These are phyloP conservation scores for Pseudozyma tsukubaensis DNA, from an alignment of 1,284 basidiomycete genomes.

Conservation along the genomic window DNA sequence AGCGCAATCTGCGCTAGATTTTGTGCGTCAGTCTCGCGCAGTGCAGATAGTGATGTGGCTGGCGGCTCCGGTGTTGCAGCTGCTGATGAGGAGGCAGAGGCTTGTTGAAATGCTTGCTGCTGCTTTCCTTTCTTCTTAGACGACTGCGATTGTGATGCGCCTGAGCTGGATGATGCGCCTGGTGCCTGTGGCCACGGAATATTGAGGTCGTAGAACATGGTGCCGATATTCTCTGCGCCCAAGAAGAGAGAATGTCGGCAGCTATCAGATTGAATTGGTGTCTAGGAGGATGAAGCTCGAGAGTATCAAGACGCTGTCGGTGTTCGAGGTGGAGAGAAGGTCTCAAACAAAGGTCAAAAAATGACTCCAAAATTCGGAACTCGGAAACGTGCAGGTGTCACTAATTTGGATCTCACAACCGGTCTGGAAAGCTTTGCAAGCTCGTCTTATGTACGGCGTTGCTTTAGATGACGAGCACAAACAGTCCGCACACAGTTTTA, in stretches of 20 bases:
- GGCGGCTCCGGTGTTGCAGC: constrained; percentile 15
- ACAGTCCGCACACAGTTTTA: not conserved
- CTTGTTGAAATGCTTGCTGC: constrained; percentile 13
- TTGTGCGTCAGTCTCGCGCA: constrained; percentile 37
- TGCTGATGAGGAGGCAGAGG: constrained; percentile 18
- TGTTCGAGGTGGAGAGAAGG: constrained; percentile 7
- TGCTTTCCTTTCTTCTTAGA: constrained; percentile 51
- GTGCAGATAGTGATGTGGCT: constrained; percentile 12
- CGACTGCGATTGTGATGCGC: constrained; percentile 7
- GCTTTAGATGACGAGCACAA: too few species aligned
- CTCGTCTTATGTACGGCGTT: too few species aligned
- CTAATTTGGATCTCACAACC: too few species aligned
- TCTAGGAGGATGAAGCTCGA: not conserved
- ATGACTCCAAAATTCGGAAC: constrained; percentile 10
- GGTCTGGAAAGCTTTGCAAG: too few species aligned
- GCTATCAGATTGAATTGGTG: not conserved
- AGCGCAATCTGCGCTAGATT: constrained; percentile 36
- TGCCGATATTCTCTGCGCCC: not conserved
- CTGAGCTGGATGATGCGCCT: constrained; percentile 7
- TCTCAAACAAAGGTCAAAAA: constrained; percentile 1
- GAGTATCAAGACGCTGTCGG: not conserved
- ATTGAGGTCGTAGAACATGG: constrained; percentile 63
- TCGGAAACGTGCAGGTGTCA: too few species aligned
- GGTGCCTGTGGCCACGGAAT: constrained; percentile 54
- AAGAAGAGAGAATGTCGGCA: not conserved